phyloP scores from a whole-genome alignment of 805 yeast genomes.

The Lachancea sp. region DNA sequence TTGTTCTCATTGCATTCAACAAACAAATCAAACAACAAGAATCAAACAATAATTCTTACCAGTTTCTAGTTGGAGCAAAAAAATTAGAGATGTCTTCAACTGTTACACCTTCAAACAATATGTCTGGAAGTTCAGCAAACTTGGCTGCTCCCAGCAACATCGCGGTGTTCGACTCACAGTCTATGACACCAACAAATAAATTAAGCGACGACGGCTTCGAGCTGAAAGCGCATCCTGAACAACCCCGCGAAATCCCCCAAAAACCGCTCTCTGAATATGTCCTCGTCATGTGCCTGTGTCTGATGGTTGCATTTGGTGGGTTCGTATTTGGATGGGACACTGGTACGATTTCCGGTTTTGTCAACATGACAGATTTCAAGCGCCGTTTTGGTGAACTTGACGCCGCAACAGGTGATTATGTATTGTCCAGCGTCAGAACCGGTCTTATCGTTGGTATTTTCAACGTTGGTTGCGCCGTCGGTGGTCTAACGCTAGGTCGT shows the following conservation, averaged over 20 bases:
- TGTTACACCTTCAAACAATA: conserved; percentile 4
- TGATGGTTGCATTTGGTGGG: conserved; percentile 19
- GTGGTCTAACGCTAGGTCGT: conserved; percentile 55
- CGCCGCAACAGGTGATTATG: conserved; percentile 35
- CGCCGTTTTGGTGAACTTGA: conserved; percentile 49
- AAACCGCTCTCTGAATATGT: conserved; percentile 28
- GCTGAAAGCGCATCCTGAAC: conserved; percentile 5
- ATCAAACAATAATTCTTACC: too few relatives aligned
- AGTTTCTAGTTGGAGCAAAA: too few relatives aligned
- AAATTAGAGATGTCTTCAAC: conserved; percentile 5
- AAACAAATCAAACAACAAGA: too few relatives aligned
- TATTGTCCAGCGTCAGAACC: conserved; percentile 47
- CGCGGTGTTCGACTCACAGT: conserved; percentile 10
- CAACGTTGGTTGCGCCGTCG: conserved; percentile 72
- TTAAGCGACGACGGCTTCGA: conserved; percentile 11
- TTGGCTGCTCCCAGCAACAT: neutral
- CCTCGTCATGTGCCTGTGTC: conserved; percentile 23
- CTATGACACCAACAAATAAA: conserved; percentile 12
- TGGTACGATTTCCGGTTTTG: conserved; percentile 73
- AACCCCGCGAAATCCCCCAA: conserved; percentile 18
- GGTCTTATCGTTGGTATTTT: conserved; percentile 56
- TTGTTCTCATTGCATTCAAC: neutral
- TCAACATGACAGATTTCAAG: conserved; percentile 48
- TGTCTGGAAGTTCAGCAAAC: neutral
- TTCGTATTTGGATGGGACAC: conserved; percentile 68